Evolutionary conservation across 306 rosid species (phyloP), one percentile per base, ranked within the genome.

Genomic region (Vigna hirtella): DNA sequence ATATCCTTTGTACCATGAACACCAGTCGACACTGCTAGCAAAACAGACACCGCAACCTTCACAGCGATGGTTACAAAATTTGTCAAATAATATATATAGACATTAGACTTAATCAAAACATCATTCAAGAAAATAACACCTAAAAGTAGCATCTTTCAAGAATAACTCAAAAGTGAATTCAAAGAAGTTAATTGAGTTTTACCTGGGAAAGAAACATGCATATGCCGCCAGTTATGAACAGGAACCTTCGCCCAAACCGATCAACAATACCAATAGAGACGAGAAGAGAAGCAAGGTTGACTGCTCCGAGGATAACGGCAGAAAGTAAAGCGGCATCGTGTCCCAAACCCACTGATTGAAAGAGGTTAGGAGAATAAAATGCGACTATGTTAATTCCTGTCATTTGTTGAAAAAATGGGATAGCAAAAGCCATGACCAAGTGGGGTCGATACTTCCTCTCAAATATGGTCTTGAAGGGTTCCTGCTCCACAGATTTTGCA

Each of bases 341-440:
- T 13, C 97, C 97, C 1, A 89, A 85, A 2, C 96, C 97, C 5
- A 90, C 86, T 0, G 93, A 87, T 13, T 86, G 90, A 67, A 93
- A 93, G 75, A 93, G 80, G 43, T 89, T 88, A 2, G 96, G 97
- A 0, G 96, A 77, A 52, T 93, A 93, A 28, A 93, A 93, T 0
- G 94, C 96, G 0, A 88, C 81, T 28, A 89, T 79, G 72, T 89
- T 90, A 18, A 90, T 89, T 67, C 96, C 97, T 0, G 92, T 80
- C 5, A 93, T 48, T 56, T 90, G 92, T 38, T 93, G 94, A 13
- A 90, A 90, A 36, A 86, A 78, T 0, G 94, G 89, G 26, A 90
- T 80, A 1, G 85, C 86, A 26, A 91, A 5, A 2, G 90, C 83
- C 73, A 93, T 82, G 4, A 86, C 85, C 74, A 93, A 70, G 50